phyloP scores from a whole-genome alignment of 2,329 filamentous ascomycete species.

The Fusarium temperatum region DNA sequence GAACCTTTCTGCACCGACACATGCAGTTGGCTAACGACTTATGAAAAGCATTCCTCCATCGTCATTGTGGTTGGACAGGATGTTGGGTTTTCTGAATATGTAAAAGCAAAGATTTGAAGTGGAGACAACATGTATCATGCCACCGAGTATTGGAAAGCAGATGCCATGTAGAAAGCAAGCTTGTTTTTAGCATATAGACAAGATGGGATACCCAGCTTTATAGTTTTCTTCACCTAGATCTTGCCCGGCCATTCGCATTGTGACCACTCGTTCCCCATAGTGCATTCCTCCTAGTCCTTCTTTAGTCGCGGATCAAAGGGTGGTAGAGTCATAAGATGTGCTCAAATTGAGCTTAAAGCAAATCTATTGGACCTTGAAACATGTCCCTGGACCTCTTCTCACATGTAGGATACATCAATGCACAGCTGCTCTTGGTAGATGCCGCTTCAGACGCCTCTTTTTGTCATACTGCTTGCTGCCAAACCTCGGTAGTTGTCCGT shows the following conservation, averaged over 20 bases:
- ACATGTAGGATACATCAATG: constrained; percentile 36
- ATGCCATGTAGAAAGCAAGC: constrained; percentile 39
- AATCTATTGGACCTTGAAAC: constrained; percentile 37
- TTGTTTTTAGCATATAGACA: constrained; percentile 40
- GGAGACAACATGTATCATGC: constrained; percentile 27
- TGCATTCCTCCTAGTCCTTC: constrained; percentile 22
- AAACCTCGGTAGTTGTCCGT: constrained; percentile 38
- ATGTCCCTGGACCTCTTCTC: constrained; percentile 29
- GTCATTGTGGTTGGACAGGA: constrained; percentile 29
- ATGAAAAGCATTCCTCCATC: constrained; percentile 34
- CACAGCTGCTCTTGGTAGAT: constrained; percentile 20
- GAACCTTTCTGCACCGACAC: constrained; percentile 24
- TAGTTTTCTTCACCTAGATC: constrained; percentile 34
- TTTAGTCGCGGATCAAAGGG: constrained; percentile 26
- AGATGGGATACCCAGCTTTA: constrained; percentile 41
- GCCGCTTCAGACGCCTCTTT: constrained; percentile 38
- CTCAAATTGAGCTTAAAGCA: constrained; percentile 32
- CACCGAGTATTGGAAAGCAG: constrained; percentile 24
- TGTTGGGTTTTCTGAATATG: constrained; percentile 32
- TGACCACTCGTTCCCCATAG: constrained; percentile 21
- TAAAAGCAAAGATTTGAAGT: constrained; percentile 27
- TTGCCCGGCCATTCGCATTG: constrained; percentile 1
- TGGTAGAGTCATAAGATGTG: constrained; percentile 37
- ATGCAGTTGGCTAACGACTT: constrained; percentile 30
- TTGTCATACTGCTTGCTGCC: constrained; percentile 20